Evolutionary conservation across 2,329 filamentous ascomycete genomes (phyloP).

Genomic region (Arthrobotrys iridis): DNA sequence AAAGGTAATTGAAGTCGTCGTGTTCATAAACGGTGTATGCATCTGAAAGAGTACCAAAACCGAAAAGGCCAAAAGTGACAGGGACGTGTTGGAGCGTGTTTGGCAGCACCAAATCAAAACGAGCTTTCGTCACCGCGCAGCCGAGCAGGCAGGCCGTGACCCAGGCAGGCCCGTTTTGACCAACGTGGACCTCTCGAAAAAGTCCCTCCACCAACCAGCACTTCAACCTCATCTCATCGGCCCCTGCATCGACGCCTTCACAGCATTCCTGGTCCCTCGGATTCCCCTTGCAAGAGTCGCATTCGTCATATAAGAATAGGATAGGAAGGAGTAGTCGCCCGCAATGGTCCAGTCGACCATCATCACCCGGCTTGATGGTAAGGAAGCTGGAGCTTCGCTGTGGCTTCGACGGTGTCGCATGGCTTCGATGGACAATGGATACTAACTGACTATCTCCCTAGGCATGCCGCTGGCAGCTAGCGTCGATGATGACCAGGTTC

Average conservation of each 20-base stretch:
- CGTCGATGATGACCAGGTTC: conserved; percentile 85
- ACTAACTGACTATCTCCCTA: conserved; percentile 61
- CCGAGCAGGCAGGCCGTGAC: background rate
- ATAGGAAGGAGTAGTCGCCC: background rate
- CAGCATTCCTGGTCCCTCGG: background rate
- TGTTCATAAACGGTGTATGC: background rate
- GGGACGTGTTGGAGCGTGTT: conserved; percentile 35
- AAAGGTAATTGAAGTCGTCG: background rate
- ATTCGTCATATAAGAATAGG: background rate
- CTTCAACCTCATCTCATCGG: conserved; percentile 26
- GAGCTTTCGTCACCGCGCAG: conserved; percentile 52
- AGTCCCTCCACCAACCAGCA: conserved; percentile 8
- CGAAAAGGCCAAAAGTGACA: no score
- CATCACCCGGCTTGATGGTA: conserved; percentile 92
- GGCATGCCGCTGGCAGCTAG: conserved; percentile 95
- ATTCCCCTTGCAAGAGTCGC: background rate
- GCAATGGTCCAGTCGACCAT: conserved; percentile 89
- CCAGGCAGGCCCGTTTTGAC: conserved; percentile 27
- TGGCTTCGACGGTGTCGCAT: conserved; percentile 48
- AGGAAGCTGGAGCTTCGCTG: conserved; percentile 37
- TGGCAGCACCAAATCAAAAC: background rate
- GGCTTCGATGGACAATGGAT: conserved; percentile 53
- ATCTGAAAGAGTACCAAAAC: background rate
- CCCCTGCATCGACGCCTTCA: conserved; percentile 14
- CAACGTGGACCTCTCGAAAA: conserved; percentile 48